Conservation (phyloP, 768 basidiomycete genomes). For the Lentinus brumalis region DNA sequence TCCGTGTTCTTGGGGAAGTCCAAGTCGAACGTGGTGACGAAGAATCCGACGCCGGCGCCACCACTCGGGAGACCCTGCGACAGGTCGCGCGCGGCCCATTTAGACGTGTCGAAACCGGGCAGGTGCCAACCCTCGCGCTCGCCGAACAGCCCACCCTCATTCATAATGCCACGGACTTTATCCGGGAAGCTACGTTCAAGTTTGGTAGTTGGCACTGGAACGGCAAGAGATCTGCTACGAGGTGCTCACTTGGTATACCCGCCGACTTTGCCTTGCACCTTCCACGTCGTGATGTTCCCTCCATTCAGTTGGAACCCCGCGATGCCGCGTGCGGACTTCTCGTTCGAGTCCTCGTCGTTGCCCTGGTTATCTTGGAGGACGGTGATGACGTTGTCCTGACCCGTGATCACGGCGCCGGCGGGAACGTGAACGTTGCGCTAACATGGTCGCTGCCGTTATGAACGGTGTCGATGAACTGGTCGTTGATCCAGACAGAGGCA, state of each 20-base stretch:
- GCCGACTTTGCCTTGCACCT: conserved; percentile 48
- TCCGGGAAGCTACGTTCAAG: conserved; percentile 61
- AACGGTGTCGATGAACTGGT: conserved; percentile 68
- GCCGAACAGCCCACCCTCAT: conserved; percentile 47
- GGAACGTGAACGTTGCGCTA: conserved; percentile 67
- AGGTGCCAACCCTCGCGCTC: conserved; percentile 50
- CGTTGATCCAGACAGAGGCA: conserved; percentile 80
- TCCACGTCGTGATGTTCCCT: conserved; percentile 42
- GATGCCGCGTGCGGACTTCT: conserved; percentile 81
- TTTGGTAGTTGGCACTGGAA: too few relatives aligned
- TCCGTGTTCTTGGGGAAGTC: conserved; percentile 60
- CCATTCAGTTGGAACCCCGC: conserved; percentile 69
- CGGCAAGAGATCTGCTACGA: background rate
- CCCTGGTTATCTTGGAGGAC: conserved; percentile 79
- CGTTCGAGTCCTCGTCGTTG: conserved; percentile 53
- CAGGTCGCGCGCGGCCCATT: conserved; percentile 60
- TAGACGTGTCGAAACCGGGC: conserved; percentile 59
- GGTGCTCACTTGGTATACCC: conserved; percentile 40
- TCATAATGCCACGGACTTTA: conserved; percentile 49
- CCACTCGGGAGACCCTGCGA: conserved; percentile 57
- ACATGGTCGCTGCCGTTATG: conserved; percentile 64
- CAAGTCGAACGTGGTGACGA: conserved; percentile 71
- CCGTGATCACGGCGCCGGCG: conserved; percentile 45
- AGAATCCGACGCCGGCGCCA: conserved; percentile 76
- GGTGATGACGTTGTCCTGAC: conserved; percentile 74